These are phyloP conservation scores for Pestalotiopsis sp. DNA, from an alignment of 2,329 filamentous ascomycete species.

Conservation along the genomic window DNA sequence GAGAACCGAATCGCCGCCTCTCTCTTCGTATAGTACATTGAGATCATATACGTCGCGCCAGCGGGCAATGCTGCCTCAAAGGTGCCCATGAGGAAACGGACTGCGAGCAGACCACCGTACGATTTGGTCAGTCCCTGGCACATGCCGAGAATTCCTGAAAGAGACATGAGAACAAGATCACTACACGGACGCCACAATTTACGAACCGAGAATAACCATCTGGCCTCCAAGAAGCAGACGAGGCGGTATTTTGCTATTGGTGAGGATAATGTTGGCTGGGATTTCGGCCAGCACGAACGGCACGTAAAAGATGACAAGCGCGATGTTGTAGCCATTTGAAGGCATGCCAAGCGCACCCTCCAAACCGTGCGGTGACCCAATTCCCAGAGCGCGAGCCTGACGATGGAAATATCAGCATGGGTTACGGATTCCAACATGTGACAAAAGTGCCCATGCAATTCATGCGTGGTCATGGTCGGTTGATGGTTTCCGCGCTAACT, in stretches of 20 bases:
- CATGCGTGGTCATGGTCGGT: no score
- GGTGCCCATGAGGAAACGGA: constrained; percentile 69
- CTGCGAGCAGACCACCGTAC: constrained; percentile 37
- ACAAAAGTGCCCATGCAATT: no score
- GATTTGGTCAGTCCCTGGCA: constrained; percentile 42
- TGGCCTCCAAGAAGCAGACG: constrained; percentile 40
- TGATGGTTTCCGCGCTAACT: no score
- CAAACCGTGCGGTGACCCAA: constrained; percentile 39
- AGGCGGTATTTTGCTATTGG: constrained; percentile 38
- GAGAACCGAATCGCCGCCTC: constrained; percentile 30
- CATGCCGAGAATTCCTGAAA: constrained; percentile 40
- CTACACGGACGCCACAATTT: background rate
- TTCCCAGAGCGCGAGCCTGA: constrained; percentile 34
- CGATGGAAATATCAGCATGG: background rate
- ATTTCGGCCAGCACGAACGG: constrained; percentile 48
- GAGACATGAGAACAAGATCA: constrained; percentile 14
- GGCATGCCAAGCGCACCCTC: constrained; percentile 45
- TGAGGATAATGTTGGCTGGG: constrained; percentile 49
- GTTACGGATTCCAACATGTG: background rate
- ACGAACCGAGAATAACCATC: constrained; percentile 42
- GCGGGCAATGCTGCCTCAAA: constrained; percentile 60
- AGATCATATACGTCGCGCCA: constrained; percentile 32
- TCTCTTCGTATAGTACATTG: constrained; percentile 30
- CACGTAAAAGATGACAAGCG: constrained; percentile 46
- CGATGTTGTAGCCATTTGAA: constrained; percentile 42